Percentiles rank a stretch among this genome's conserved stretches.
Evolutionary conservation across 441 rosid species (phyloP).

Genomic region (Gossypium davidsonii): DNA sequence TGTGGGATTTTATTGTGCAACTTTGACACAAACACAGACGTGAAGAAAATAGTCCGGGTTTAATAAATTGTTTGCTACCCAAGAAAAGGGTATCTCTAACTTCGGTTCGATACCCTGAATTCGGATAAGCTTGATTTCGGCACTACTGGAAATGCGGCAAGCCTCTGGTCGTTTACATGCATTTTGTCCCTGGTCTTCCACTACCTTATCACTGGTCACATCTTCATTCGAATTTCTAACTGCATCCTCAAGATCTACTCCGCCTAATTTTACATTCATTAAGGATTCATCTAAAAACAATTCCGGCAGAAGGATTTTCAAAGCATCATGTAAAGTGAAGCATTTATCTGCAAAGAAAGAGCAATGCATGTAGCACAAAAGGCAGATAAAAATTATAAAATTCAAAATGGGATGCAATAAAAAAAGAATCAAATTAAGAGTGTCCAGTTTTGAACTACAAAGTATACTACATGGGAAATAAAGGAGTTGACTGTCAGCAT

Average conservation of each 20-base stretch:
- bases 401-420: not conserved
- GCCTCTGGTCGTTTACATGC: conserved; percentile 11
- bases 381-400: not conserved
- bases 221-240: conserved; percentile 27
- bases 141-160: conserved; percentile 11
- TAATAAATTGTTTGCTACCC: conserved; percentile 81
- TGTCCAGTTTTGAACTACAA: not conserved
- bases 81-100: conserved; percentile 79
- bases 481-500: not conserved
- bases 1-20: conserved; percentile 23
- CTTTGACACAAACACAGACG: conserved; percentile 46
- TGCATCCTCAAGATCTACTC: conserved; percentile 26
- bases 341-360: conserved; percentile 47
- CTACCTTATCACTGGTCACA: conserved; percentile 14
- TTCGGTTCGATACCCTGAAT: conserved; percentile 86
- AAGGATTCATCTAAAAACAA: conserved; percentile 21
- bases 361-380: not conserved
- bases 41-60: conserved; percentile 86
- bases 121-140: conserved; percentile 63
- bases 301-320: conserved; percentile 58
- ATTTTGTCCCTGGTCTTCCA: conserved; percentile 21
- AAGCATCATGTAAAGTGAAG: conserved; percentile 59
- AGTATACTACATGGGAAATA: not conserved
- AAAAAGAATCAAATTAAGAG: not conserved
- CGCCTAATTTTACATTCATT: conserved; percentile 18